Evolutionary conservation across 139 green algal species (phyloP).

Genomic region (Limnomonas spitsbergensis): DNA sequence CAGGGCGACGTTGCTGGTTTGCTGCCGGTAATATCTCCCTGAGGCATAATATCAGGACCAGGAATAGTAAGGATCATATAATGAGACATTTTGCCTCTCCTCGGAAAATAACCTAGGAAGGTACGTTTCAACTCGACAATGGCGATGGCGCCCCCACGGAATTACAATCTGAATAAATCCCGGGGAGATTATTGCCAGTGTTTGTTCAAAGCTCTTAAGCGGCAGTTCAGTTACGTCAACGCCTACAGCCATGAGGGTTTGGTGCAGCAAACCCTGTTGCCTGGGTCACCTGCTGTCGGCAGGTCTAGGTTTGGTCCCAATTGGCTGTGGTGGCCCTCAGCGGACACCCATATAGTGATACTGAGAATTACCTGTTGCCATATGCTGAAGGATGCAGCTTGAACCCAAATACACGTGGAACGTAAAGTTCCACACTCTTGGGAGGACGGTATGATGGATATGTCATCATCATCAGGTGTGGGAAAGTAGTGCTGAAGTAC

Average conservation of each 20-base stretch:
- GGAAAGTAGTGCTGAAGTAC: constrained; percentile 96
- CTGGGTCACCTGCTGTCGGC: no score
- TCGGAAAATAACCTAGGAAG: no score
- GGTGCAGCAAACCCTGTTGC: no score
- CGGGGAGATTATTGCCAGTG: neutral
- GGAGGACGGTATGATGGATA: constrained; percentile 69
- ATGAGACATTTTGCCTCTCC: no score
- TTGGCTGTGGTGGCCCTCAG: neutral
- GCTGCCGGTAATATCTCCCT: neutral
- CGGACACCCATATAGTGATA: neutral
- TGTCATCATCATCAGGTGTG: constrained; percentile 94
- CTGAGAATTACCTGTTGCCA: constrained; percentile 10
- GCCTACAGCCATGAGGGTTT: no score
- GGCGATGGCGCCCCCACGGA: no score
- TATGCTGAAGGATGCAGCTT: constrained; percentile 71
- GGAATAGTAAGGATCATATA: no score
- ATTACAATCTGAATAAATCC: no score
- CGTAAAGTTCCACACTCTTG: constrained; percentile 62
- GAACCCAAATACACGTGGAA: constrained; percentile 94
- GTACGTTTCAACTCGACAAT: no score
- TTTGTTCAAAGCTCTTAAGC: neutral
- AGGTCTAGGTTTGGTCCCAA: neutral
- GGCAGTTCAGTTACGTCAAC: neutral
- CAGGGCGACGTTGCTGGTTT: neutral
- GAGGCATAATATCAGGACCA: no score